phyloP scores from a whole-genome alignment of 768 basidiomycete genomes.

The Infundibulicybe gibba region DNA sequence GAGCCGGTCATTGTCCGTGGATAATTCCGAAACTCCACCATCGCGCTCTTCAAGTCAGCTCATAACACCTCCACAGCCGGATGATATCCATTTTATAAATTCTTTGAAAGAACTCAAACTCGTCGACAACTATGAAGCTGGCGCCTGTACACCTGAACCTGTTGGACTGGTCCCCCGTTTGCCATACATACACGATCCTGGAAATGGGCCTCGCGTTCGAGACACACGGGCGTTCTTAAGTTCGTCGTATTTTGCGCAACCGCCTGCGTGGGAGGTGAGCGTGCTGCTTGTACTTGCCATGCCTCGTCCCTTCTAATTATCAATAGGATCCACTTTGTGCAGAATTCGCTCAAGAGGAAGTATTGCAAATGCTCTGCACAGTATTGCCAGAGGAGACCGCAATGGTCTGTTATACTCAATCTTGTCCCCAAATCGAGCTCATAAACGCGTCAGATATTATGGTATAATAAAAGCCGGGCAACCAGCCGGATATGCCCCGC shows the following conservation, averaged over 20 bases:
- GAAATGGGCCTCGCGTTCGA: slow-evolving; percentile 74
- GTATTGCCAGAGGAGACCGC: slow-evolving; percentile 72
- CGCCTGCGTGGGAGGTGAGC: slow-evolving; percentile 49
- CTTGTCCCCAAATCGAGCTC: background rate
- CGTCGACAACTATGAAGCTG: background rate
- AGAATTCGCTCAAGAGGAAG: slow-evolving; percentile 74
- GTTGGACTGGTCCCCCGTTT: slow-evolving; percentile 25
- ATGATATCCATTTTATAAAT: no score
- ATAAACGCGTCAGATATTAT: slow-evolving; percentile 45
- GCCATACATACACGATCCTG: slow-evolving; percentile 75
- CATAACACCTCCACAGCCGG: background rate
- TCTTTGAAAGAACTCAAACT: background rate
- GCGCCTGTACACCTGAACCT: background rate
- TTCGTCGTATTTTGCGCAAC: slow-evolving; percentile 62
- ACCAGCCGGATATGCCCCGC: slow-evolving; percentile 74
- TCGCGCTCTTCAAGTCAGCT: background rate
- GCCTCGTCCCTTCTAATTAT: background rate
- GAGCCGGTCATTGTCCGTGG: background rate
- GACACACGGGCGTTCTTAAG: slow-evolving; percentile 62
- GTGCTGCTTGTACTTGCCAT: background rate
- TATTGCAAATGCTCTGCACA: slow-evolving; percentile 67
- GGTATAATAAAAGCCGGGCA: slow-evolving; percentile 82
- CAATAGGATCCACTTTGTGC: slow-evolving; percentile 60
- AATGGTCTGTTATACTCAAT: slow-evolving; percentile 39
- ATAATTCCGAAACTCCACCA: background rate